phyloP scores from a whole-genome alignment of 192 early-diverging fungal genomes.

The Podila clonocystis region DNA sequence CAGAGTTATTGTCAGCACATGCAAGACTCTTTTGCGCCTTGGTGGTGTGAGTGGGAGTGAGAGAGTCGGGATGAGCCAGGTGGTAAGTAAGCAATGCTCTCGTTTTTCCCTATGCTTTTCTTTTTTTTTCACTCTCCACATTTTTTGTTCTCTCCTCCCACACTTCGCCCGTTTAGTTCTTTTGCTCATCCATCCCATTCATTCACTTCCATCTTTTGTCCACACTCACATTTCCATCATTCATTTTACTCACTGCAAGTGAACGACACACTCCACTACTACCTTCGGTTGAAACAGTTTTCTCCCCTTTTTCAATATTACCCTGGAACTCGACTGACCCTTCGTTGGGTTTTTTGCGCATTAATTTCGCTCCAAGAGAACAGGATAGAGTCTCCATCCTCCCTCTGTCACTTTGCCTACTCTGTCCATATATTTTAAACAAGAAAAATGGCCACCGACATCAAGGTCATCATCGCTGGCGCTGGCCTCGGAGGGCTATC shows the following conservation, averaged over 20 bases:
- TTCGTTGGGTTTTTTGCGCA: background rate
- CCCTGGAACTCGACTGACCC: background rate
- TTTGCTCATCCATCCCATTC: background rate
- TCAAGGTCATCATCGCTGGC: conserved; percentile 51
- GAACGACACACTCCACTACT: background rate
- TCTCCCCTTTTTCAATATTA: background rate
- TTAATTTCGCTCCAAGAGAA: too few species aligned
- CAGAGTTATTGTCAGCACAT: too few species aligned
- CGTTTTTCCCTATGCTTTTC: background rate
- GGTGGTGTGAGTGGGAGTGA: background rate
- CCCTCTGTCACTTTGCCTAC: background rate
- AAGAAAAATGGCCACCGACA: conserved; percentile 19
- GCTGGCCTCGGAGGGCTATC: conserved; percentile 46
- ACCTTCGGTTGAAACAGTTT: too few species aligned
- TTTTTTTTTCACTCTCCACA: background rate
- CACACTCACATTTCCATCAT: too few species aligned
- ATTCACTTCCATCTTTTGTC: too few species aligned
- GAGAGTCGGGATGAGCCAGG: background rate
- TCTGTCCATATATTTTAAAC: background rate
- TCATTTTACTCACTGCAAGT: too few species aligned
- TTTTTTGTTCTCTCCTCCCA: background rate
- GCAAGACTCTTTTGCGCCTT: too few species aligned
- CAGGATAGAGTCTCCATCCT: too few species aligned
- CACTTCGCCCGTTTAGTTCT: too few species aligned
- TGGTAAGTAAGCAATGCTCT: background rate